phyloP scores from a whole-genome alignment of 2,329 filamentous ascomycete genomes.

The Calonectria multiphialidica region DNA sequence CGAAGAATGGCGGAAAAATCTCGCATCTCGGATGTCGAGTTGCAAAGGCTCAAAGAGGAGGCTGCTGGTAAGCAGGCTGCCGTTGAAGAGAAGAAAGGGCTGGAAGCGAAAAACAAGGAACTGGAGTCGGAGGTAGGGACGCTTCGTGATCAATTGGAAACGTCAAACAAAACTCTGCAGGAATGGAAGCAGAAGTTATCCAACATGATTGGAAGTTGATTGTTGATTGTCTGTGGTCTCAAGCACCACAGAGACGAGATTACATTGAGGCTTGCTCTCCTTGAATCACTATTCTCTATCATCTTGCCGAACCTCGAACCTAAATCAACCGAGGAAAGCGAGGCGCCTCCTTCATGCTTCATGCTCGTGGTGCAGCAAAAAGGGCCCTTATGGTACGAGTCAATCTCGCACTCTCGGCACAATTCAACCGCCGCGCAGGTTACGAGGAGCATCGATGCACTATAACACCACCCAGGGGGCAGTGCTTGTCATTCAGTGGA shows the following conservation, averaged over 20 bases:
- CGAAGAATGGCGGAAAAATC: background rate
- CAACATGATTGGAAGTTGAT: background rate
- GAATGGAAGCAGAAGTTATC: background rate
- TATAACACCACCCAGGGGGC: background rate
- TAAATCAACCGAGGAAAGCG: too few species aligned
- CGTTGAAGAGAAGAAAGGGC: background rate
- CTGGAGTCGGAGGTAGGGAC: background rate
- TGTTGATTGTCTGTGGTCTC: background rate
- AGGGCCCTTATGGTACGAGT: background rate
- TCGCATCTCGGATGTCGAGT: background rate
- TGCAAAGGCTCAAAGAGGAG: background rate
- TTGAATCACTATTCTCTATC: background rate
- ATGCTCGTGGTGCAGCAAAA: background rate
- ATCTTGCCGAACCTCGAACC: too few species aligned
- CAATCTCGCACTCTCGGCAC: background rate
- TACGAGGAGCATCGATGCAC: background rate
- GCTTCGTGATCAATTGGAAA: background rate
- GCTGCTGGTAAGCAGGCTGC: background rate
- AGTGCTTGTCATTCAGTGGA: too few species aligned
- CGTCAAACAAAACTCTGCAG: background rate
- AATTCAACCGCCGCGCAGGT: background rate
- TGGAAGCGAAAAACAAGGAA: background rate
- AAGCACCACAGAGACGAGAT: too few species aligned
- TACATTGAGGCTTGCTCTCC: background rate
- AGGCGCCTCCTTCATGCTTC: too few species aligned